Conservation (phyloP, 805 yeast genomes). For the Kuraishia capsulata region DNA sequence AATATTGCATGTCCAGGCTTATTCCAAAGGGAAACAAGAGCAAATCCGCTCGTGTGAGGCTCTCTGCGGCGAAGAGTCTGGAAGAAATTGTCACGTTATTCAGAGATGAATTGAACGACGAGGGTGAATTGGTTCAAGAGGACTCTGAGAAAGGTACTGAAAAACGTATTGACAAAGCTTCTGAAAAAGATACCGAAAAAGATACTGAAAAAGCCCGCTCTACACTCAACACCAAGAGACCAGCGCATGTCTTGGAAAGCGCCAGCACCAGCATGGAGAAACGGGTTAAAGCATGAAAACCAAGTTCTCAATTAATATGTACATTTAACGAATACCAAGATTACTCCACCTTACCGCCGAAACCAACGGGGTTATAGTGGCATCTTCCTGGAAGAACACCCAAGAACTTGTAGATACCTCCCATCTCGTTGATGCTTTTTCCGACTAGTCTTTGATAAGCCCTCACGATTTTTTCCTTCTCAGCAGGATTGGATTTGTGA, state of each 20-base stretch:
- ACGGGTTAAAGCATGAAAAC: too few species aligned
- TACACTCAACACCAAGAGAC: too few species aligned
- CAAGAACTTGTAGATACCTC: conserved; percentile 64
- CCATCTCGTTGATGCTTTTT: conserved; percentile 59
- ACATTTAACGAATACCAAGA: not conserved
- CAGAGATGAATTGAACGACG: conserved; percentile 23
- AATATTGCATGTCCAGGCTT: conserved; percentile 71
- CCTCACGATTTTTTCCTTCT: conserved; percentile 40
- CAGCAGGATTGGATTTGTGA: conserved; percentile 26
- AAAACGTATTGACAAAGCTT: too few species aligned
- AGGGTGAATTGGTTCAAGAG: conserved; percentile 22
- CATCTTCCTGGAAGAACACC: conserved; percentile 43
- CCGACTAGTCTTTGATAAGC: conserved; percentile 59
- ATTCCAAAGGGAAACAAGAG: conserved; percentile 36
- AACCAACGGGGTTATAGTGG: conserved; percentile 40
- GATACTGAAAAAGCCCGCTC: too few species aligned
- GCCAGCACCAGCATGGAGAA: too few species aligned
- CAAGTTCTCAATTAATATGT: not conserved
- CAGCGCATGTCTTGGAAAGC: too few species aligned
- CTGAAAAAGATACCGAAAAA: too few species aligned
- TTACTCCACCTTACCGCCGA: conserved; percentile 25
- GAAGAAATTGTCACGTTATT: conserved; percentile 35
- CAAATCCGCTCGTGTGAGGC: not conserved
- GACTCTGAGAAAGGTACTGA: too few species aligned
- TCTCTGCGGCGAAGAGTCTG: conserved; percentile 41